phyloP scores from a whole-genome alignment of 352 stramenopile species.

The Phytophthora hibernalis region DNA sequence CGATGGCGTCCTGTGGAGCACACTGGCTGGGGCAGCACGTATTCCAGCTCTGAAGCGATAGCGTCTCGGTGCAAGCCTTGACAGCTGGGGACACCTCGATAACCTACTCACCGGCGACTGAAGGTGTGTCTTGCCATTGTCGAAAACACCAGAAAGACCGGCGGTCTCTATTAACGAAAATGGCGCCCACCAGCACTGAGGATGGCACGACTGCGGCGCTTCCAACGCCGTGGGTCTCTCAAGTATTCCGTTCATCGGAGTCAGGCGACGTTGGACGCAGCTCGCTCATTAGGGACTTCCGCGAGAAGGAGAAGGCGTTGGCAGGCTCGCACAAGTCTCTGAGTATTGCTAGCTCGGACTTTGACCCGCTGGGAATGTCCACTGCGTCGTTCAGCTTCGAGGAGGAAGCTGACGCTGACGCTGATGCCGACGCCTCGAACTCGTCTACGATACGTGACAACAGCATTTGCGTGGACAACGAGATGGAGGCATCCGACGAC shows the following conservation, averaged over 20 bases:
- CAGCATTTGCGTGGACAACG: conserved; percentile 30
- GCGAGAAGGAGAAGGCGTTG: conserved; percentile 28
- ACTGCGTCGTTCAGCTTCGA: conserved; percentile 31
- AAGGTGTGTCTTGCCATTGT: conserved; percentile 17
- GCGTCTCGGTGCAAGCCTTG: conserved; percentile 15
- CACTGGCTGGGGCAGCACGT: not conserved
- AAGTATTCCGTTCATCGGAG: conserved; percentile 30
- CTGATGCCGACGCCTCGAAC: conserved; percentile 12
- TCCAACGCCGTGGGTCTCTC: conserved; percentile 27
- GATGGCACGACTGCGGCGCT: conserved; percentile 22
- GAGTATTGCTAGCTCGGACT: conserved; percentile 25
- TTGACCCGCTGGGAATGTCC: conserved; percentile 27
- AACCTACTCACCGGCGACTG: conserved; percentile 19
- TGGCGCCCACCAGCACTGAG: conserved; percentile 25
- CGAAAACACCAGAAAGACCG: conserved; percentile 4
- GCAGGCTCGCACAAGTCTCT: conserved; percentile 12
- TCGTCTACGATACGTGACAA: conserved; percentile 24
- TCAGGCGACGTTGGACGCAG: conserved; percentile 18
- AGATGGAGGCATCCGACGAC: conserved; percentile 19
- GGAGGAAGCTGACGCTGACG: conserved; percentile 10
- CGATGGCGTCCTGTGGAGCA: conserved; percentile 9
- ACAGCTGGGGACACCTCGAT: conserved; percentile 2
- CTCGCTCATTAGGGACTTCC: conserved; percentile 24
- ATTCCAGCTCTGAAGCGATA: not conserved
- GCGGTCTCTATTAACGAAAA: conserved; percentile 23